Base-by-base conservation (phyloP, 345 rosid species). In the Zanthoxylum bungeanum region DNA sequence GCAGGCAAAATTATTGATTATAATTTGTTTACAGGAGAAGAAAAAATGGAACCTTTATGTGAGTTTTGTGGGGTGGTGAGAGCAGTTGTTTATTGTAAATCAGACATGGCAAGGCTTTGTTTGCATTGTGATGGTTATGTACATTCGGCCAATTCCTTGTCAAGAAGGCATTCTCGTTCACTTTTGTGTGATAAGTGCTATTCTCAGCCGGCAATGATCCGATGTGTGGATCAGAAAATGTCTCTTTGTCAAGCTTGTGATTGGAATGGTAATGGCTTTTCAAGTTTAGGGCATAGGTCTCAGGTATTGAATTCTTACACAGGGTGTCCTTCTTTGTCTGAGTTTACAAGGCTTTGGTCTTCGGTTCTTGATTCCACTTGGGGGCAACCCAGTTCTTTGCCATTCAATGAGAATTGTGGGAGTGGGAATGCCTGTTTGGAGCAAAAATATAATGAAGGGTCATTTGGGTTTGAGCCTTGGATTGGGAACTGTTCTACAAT, bases 51-150 rank as follows among this genome's bases (percentile, higher is more conserved):
- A 25, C 80, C 85, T 36, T 42, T 72, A 9, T 91, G 97, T 24
- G 97, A 89, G 10, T 80, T 81, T 36, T 91, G 96, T 70, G 76
- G 76, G 51, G 64, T 57, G 37, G 69, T 51, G 49, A 85, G 81
- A 68, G 89, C 92, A 31, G 80, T 88, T 12, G 80, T 89, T 39
- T 91, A 84, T 72, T 93, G 96, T 77, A 82, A 86, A 71, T 71
- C 93, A 4, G 97, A 89, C 75, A 73, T 76, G 14, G 93, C 97
- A 22, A 80, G 78, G 74, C 81, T 91, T 46, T 93, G 98, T 55
- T 60, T 88, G 31, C 66, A 73, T 19, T 93, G 97, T 27, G 98
- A 93, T 60, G 72, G 78, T 39, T 72, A 64, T 17, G 82, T 93
- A n/a, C 93, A 93, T 77, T 82, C 89, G 22, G 96, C 89, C 14